Evolutionary conservation across 345 rosid species (phyloP).

Genomic region (Nasturtium officinale): DNA sequence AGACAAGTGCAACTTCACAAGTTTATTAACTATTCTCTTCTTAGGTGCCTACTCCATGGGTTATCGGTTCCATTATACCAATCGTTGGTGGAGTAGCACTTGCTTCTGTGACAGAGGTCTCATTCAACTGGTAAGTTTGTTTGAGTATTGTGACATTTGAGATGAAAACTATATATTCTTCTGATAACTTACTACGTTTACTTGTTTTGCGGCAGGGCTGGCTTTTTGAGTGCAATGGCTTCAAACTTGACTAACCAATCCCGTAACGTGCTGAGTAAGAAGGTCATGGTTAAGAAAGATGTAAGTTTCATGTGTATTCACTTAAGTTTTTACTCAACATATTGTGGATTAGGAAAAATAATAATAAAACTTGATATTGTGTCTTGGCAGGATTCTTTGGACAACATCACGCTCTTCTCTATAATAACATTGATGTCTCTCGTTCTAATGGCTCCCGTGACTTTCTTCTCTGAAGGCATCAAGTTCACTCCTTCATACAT

Average conservation of each 20-base stretch:
- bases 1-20: background rate
- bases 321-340: background rate
- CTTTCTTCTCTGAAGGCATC: constrained; percentile 84
- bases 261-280: constrained; percentile 90
- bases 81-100: constrained; percentile 96
- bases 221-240: constrained; percentile 93
- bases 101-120: constrained; percentile 90
- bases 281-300: constrained; percentile 96
- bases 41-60: constrained; percentile 83
- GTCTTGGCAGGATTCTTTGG: constrained; percentile 76
- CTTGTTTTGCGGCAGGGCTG: constrained; percentile 58
- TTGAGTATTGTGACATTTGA: background rate
- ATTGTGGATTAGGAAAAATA: background rate
- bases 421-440: constrained; percentile 95
- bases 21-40: background rate
- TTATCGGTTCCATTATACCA: constrained; percentile 83
- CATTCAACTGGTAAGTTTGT: constrained; percentile 82
- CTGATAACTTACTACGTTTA: background rate
- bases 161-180: background rate
- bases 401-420: constrained; percentile 98
- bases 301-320: constrained; percentile 48
- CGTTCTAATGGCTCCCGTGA: constrained; percentile 73
- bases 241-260: constrained; percentile 86
- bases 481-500: constrained; percentile 86
- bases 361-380: constrained; percentile 15